Conservation (phyloP, 208 protist genomes). For the Trypanosoma lewisi region DNA sequence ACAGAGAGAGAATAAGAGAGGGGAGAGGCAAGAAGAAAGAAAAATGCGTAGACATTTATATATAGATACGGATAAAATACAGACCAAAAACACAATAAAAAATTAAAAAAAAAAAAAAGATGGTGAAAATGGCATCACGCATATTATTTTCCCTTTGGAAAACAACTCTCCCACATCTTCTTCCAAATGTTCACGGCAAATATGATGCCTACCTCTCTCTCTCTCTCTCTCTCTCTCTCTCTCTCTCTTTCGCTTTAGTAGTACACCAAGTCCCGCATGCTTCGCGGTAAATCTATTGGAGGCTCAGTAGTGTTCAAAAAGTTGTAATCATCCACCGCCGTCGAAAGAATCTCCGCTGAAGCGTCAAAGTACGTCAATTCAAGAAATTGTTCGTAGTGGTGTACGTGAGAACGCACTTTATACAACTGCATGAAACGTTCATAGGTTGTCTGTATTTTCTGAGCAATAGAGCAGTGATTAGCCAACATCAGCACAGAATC, state of each 20-base stretch:
- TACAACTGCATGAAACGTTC: slow-evolving; percentile 92
- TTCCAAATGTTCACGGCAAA: neutral
- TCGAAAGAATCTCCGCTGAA: slow-evolving; percentile 69
- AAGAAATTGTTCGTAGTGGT: slow-evolving; percentile 94
- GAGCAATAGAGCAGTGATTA: slow-evolving; percentile 91
- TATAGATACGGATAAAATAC: no score
- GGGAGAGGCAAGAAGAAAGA: no score
- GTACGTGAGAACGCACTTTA: slow-evolving; percentile 85
- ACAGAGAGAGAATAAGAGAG: no score
- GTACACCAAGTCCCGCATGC: slow-evolving; percentile 84
- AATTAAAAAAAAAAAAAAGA: neutral
- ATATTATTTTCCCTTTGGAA: no score
- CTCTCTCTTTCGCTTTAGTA: slow-evolving; percentile 43
- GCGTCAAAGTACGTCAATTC: slow-evolving; percentile 74
- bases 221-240: no score
- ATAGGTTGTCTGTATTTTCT: slow-evolving; percentile 72
- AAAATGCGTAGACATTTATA: no score
- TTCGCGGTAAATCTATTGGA: slow-evolving; percentile 43
- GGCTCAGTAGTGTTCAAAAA: slow-evolving; percentile 67
- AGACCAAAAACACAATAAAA: neutral
- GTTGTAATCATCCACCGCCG: slow-evolving; percentile 80
- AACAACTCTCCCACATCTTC: neutral
- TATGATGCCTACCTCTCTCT: neutral
- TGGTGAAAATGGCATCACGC: neutral
- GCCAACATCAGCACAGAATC: slow-evolving; percentile 91